Base-by-base conservation (phyloP, 768 basidiomycete species). In the Rhodotorula paludigena region DNA sequence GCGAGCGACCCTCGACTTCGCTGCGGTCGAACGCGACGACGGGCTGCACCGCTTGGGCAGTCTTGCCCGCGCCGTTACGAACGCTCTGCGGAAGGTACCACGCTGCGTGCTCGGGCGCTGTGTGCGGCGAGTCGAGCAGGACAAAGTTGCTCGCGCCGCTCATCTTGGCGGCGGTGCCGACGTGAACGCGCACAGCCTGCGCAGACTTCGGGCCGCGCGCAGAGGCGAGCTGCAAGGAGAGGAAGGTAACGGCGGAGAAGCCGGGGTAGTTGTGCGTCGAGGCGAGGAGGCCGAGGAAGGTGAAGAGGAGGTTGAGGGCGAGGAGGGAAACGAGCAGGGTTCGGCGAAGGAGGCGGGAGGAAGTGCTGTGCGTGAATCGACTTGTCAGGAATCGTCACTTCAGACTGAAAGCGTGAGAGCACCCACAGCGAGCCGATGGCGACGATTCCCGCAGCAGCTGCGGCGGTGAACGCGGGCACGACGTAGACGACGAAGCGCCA, bases 401-500 rank as follows among this genome's bases (percentile, higher is more conserved):
- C 21, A 53, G 28, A 1, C 33, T 6, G 11, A 25, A 18, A 8
- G 16, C 25, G 12, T 23, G 33, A 18, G 60, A 44, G 54, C n/a
- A 78, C 88, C 70, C 78, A 93, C 89, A 92, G 76, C 77, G 82
- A 83, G 9, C 80, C 76, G 3, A 85, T 81, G 5, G 58, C 58
- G 14, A 44, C 54, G 20, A 74, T 28, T 2, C 85, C 87, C 23
- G 85, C 78, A 0, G 92, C 87, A 3, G 89, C 91, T 3, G 87
- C 84, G 6, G 92, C 77, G 73, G 96, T 94, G 78, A 91, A 81
- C 4, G 85, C 76, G 0, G 93, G 92, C 0, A 97, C 84, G 25
- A 86, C 83, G 75, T 98, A 98, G 14, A 91, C 83, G 63, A 98
- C 81, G 78, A 99, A 99, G 12, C 96, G 84, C 96, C 96, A 99